Base-by-base conservation (phyloP, 1,284 basidiomycete species). In the Puccinia horiana region DNA sequence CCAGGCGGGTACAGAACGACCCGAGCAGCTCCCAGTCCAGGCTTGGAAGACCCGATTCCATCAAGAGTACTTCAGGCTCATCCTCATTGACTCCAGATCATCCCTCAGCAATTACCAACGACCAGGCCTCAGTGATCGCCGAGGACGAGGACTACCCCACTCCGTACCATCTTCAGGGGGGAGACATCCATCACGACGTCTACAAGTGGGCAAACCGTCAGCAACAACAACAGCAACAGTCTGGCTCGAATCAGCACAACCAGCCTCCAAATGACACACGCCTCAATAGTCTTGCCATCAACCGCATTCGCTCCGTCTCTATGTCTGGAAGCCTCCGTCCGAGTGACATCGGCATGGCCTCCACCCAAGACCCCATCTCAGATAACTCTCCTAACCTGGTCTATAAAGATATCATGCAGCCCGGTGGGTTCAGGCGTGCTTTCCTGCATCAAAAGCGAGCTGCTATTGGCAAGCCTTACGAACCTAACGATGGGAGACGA, bases 141-240 rank as follows among this genome's bases (percentile, higher is more conserved):
- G 32, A 54, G 35, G 73, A 58, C 23, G 73, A 75, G 44, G 14
- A 11, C n/a, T 79, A 85, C 76, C 85, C 85, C 14, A 85, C 84
- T 2, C 85, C 85, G 40, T 85, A 84, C 75, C 83, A 85, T 61
- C 76, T 84, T 56, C 80, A 84, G 40, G 85, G 85, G 8, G 85
- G 85, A 0, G 85, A 85, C 76, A 83, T 85, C 58, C 84, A 85
- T 47, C 84, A 84, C 20, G 83, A 73, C 18, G 82, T 85, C 2
- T 85, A 85, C 83, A 85, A 85, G 49, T 85, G 84, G 84, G 84
- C 83, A 3, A 82, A 82, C 16, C 82, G 83, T 26, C 83, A 83
- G 40, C 49, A 70, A 4, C 52, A 44, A 11, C 54, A 42, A 6
- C 16, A 54, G 20, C 8, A 74, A 77, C 1, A 47, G 11, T 16